These are phyloP conservation scores for Monosporozyma siamensis DNA, from an alignment of 805 yeast species.

Conservation along the genomic window DNA sequence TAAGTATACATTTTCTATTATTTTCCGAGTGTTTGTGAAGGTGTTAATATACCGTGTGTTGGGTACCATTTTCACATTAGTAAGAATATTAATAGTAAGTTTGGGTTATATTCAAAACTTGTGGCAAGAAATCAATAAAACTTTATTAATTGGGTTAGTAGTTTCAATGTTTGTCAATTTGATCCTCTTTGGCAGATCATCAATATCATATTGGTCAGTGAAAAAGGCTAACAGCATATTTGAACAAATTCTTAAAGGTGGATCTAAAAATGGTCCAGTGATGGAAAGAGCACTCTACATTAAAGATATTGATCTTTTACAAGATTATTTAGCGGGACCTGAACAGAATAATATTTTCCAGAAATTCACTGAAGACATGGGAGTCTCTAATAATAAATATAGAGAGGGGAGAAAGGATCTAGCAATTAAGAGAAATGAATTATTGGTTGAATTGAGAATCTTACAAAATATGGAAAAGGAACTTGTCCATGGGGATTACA, in stretches of 20 bases:
- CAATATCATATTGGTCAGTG: conserved; percentile 51
- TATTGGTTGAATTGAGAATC: conserved; percentile 58
- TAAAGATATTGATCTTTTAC: conserved; percentile 41
- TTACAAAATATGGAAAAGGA: conserved; percentile 59
- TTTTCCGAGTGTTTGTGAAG: conserved; percentile 9
- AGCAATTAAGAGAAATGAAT: conserved; percentile 61
- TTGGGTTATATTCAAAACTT: conserved; percentile 2
- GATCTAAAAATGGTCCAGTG: conserved; percentile 14
- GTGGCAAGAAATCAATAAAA: conserved; percentile 26
- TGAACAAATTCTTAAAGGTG: conserved; percentile 22
- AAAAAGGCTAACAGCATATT: conserved; percentile 34
- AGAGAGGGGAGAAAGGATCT: conserved; percentile 38
- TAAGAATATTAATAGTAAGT: conserved; percentile 8
- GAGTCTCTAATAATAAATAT: conserved; percentile 14
- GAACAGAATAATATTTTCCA: conserved; percentile 24
- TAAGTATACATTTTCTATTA: conserved; percentile 7
- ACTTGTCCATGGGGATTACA: conserved; percentile 56
- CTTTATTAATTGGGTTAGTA: conserved; percentile 34
- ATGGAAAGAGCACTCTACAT: conserved; percentile 57
- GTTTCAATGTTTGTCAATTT: conserved; percentile 44
- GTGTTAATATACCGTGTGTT: conserved; percentile 5
- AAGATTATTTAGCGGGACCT: conserved; percentile 33
- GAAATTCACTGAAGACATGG: conserved; percentile 23
- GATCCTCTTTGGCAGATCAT: conserved; percentile 41
- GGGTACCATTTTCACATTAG: conserved; percentile 7